Evolutionary conservation across 345 rosid species (phyloP).

Genomic region (Raphanus sativus): DNA sequence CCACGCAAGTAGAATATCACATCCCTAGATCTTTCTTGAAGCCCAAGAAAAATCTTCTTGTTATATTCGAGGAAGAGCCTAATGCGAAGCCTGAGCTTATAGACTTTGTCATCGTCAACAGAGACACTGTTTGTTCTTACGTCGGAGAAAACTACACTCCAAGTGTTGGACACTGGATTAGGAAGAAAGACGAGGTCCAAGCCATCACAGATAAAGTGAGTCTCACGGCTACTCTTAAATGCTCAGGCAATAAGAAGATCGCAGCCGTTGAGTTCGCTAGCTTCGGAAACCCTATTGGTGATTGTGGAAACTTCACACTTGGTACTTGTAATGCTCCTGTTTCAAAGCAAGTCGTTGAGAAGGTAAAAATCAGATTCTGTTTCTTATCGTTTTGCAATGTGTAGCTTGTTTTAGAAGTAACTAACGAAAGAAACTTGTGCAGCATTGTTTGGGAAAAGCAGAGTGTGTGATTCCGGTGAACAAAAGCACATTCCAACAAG

Average conservation of each 20-base stretch:
- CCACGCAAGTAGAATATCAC: constrained; percentile 82
- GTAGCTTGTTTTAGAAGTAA: constrained; percentile 8
- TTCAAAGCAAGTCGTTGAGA: constrained; percentile 60
- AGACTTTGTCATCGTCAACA: constrained; percentile 50
- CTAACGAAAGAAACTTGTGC: constrained; percentile 5
- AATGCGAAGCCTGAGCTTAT: constrained; percentile 54
- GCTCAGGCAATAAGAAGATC: constrained; percentile 53
- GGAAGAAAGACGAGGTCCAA: constrained; percentile 39
- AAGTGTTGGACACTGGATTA: constrained; percentile 54
- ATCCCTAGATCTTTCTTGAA: constrained; percentile 78
- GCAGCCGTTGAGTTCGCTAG: constrained; percentile 70
- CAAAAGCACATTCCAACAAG: constrained; percentile 40
- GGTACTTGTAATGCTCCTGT: constrained; percentile 60
- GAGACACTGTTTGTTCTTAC: constrained; percentile 75
- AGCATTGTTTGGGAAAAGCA: constrained; percentile 67
- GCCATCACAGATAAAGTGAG: constrained; percentile 43
- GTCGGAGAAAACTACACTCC: constrained; percentile 62
- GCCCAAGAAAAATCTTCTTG: constrained; percentile 61
- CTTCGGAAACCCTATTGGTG: constrained; percentile 72
- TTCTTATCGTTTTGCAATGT: background rate
- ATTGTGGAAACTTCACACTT: constrained; percentile 52
- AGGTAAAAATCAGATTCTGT: constrained; percentile 36
- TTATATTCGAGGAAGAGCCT: constrained; percentile 72
- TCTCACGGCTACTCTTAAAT: constrained; percentile 53
- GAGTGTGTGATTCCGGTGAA: constrained; percentile 57